A percentile compares a stretch with the other conserved stretches of the same genome.
These are phyloP conservation scores for Aureobasidium sp. DNA, from an alignment of 2,329 filamentous ascomycete species.

Conservation along the genomic window DNA sequence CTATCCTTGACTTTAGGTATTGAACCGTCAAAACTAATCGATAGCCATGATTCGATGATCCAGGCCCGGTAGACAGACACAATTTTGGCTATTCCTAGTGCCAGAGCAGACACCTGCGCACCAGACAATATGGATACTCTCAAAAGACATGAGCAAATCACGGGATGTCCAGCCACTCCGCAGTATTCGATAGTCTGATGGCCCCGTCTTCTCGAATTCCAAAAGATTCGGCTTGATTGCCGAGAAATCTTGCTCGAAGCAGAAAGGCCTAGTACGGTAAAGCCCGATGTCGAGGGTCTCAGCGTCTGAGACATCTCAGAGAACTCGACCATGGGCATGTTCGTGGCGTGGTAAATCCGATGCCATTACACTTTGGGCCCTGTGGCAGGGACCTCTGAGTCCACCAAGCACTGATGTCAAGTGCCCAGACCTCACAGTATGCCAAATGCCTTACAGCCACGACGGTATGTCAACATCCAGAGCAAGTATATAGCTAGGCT, in stretches of 20 bases:
- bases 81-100: not conserved
- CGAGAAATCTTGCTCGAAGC: not conserved
- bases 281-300: not conserved
- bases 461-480: not conserved
- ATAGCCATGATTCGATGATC: not conserved
- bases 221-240: not conserved
- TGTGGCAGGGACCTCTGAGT: not conserved
- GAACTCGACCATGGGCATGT: not conserved
- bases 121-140: not conserved
- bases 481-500: constrained; percentile 7
- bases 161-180: constrained; percentile 5
- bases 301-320: constrained; percentile 8
- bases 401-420: constrained; percentile 6
- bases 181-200: constrained; percentile 7
- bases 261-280: not conserved
- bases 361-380: not conserved
- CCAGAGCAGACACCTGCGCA: not conserved
- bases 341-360: not conserved
- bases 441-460: constrained; percentile 8
- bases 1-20: not conserved
- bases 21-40: not conserved
- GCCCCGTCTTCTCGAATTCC: not conserved
- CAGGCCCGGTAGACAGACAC: not conserved
- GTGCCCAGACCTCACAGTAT: not conserved
- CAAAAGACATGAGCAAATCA: constrained; percentile 1